These are phyloP conservation scores for Penicillium sp. DNA, from an alignment of 2,329 filamentous ascomycete species.

Conservation along the genomic window DNA sequence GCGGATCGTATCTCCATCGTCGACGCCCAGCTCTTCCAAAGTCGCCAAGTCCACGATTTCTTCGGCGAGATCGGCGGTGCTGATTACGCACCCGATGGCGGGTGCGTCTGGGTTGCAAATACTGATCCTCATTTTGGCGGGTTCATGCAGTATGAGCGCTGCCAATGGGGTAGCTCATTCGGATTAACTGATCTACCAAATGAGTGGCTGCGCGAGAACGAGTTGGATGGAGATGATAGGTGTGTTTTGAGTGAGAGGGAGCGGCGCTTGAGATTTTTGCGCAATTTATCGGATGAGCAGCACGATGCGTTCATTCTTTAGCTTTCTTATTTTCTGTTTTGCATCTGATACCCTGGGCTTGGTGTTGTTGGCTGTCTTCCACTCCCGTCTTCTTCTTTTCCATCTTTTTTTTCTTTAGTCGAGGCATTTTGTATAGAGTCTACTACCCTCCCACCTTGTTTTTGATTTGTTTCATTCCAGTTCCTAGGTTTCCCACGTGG, in stretches of 20 bases:
- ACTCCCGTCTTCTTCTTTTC: not conserved
- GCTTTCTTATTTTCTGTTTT: not conserved
- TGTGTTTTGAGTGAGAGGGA: constrained; percentile 36
- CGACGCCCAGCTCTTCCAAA: constrained; percentile 43
- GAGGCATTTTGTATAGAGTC: not conserved
- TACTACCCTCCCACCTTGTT: too few species aligned
- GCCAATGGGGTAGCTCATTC: constrained; percentile 37
- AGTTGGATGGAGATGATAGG: constrained; percentile 35
- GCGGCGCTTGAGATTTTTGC: constrained; percentile 33
- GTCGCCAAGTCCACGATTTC: constrained; percentile 46
- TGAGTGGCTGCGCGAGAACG: constrained; percentile 38
- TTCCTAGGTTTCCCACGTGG: too few species aligned
- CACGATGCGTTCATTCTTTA: constrained; percentile 32
- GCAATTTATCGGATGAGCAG: constrained; percentile 33
- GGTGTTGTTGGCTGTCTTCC: constrained; percentile 18
- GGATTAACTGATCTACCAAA: constrained; percentile 35
- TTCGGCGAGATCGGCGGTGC: constrained; percentile 48
- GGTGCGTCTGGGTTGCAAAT: constrained; percentile 45
- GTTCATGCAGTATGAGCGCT: constrained; percentile 45
- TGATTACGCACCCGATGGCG: constrained; percentile 43
- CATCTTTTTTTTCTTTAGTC: not conserved
- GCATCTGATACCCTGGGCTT: constrained; percentile 27
- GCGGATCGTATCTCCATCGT: constrained; percentile 47
- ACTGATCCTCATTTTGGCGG: constrained; percentile 45
- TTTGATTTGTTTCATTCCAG: too few species aligned